Evolutionary conservation across 352 stramenopile genomes (phyloP), one percentile per base, ranked within the genome.

Genomic region (Phytophthora multivora): DNA sequence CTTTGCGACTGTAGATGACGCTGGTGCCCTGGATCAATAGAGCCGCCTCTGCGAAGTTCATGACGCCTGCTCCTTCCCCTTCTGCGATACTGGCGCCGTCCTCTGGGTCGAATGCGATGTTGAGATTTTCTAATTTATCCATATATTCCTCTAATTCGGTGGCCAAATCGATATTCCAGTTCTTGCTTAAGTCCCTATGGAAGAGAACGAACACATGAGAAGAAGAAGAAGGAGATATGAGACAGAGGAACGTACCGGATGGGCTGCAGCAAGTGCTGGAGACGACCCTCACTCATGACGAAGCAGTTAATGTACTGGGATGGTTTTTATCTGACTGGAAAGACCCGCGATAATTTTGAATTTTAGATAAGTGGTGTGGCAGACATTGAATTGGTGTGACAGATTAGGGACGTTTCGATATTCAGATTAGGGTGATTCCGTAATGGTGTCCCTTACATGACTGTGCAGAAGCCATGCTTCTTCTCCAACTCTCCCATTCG

Each of bases 1-100:
- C 93, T 68, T 98, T 98, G 62, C 93, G 88, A 57, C 89, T 96
- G 80, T 98, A 98, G 46, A 98, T 93, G 79, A 96, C 76, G 15
- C 81, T 91, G 43, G 93, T 97, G 49, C 95, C 95, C 50, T 98
- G 93, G 50, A 98, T 91, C 49, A 98, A 78, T 38, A 98, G 69
- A 39, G 95, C 95, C 0, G 95, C 95, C 49, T 97, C 82, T 3
- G 93, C 89, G 80, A 98, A 98, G 67, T 98, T 98, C 59, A 96
- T 90, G 28, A 83, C 63, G 10, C 56, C 59, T 36, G 49, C 41
- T n/a, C 19, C 16, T 2, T 69, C 48, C 2, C 45, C 26, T 6
- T 69, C 55, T 4, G 46, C 50, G 51, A 79, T 67, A 15, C 51
- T 49, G 2, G 66, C 58, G 13, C 57, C 57, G 56, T 80, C 77